Base-by-base conservation (phyloP, 768 basidiomycete genomes). In the Russula ochroleuca region DNA sequence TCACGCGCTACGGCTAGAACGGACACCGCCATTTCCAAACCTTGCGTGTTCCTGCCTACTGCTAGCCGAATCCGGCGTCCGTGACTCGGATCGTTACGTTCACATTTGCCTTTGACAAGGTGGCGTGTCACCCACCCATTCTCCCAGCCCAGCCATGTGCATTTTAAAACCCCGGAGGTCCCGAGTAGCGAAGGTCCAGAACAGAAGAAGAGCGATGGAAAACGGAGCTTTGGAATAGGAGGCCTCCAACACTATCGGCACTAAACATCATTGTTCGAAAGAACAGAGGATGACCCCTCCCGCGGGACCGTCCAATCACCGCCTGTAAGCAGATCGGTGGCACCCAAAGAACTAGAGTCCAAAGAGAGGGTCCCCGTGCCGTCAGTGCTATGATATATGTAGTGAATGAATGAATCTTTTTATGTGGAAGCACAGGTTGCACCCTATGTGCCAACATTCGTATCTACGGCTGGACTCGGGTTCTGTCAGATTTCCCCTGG, bases 21-120 rank as follows among this genome's bases (percentile, higher is more conserved):
- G 49, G 64, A 65, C 54, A 56, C 64, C 53, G 54, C 63, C 59
- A 43, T 60, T 57, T 57, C 59, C 64, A 61, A 65, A 65, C 54
- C 53, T 60, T 60, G 52, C 48, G 21, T 43, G 53, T 64, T 43
- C 63, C 63, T 64, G 31, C 58, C 19, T 25, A 61, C 59, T 43
- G 47, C 64, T 65, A 65, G 59, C 64, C 64, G 40, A 56, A 65
- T 65, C 28, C 35, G 59, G 59, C 23, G 54, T 61, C 64, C 64
- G 64, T 65, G 64, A 61, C 64, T 65, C 59, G 59, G 64, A 65
- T 65, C 54, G 59, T 65, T 65, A 65, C 64, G 64, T 65, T 45
- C 60, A 23, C 54, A 33, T 45, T 23, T 49, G 48, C 53, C 59
- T 57, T 53, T 50, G 59, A 65, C 57, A 56, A 60, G 63, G 64